phyloP scores from a whole-genome alignment of 495 filamentous ascomycete genomes.

The Cenococcum geophilum region DNA sequence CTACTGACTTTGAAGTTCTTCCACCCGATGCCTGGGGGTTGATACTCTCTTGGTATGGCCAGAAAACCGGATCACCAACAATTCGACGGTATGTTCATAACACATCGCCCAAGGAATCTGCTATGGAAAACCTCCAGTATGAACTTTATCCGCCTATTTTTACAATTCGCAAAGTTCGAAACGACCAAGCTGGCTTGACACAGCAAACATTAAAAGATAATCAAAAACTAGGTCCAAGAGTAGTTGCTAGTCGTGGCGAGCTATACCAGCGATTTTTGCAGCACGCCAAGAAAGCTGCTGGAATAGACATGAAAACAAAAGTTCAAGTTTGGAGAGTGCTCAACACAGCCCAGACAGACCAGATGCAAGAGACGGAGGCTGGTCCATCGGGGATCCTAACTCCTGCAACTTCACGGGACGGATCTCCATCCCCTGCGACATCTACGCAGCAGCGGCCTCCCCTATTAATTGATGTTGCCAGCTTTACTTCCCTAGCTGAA shows the following conservation, averaged over 20 bases:
- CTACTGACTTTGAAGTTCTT: slow-evolving; percentile 69
- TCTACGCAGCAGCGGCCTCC: slow-evolving; percentile 42
- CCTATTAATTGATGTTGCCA: slow-evolving; percentile 64
- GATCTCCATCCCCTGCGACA: slow-evolving; percentile 41
- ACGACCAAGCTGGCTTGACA: slow-evolving; percentile 50
- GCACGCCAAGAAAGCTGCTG: slow-evolving; percentile 57
- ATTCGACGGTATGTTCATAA: slow-evolving; percentile 76
- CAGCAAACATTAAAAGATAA: slow-evolving; percentile 51
- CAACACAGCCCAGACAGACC: slow-evolving; percentile 35
- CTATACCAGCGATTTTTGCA: slow-evolving; percentile 67
- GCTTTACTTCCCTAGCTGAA: slow-evolving; percentile 62
- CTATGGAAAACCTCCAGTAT: slow-evolving; percentile 60
- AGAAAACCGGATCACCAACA: slow-evolving; percentile 60
- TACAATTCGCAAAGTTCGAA: slow-evolving; percentile 72
- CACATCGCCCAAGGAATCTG: slow-evolving; percentile 48
- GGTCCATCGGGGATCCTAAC: slow-evolving; percentile 47
- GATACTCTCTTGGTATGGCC: slow-evolving; percentile 74
- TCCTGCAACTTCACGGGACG: slow-evolving; percentile 53
- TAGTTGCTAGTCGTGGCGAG: slow-evolving; percentile 63
- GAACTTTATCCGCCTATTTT: slow-evolving; percentile 83
- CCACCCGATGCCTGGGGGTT: slow-evolving; percentile 75
- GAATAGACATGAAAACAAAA: slow-evolving; percentile 61
- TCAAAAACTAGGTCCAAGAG: slow-evolving; percentile 46
- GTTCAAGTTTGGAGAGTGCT: slow-evolving; percentile 74
- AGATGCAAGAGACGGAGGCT: slow-evolving; percentile 28